Evolutionary conservation across 129 eudicot genomes (phyloP), one percentile per base, ranked within the genome.

Genomic region (Flaveria sonorensis): DNA sequence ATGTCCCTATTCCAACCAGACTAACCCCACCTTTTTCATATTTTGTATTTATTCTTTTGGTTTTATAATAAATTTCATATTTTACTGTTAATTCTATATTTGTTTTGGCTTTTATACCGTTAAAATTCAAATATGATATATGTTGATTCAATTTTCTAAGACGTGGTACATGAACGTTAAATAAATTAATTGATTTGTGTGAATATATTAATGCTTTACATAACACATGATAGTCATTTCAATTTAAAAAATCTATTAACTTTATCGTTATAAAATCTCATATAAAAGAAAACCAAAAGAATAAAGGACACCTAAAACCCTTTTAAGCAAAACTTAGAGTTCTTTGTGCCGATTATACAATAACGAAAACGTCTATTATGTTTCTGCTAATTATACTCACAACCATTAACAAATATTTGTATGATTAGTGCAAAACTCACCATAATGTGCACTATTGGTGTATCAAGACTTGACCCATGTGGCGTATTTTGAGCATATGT

Each of bases 1-100:
- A 68, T 75, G 76, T 81, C 85, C 70, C 76, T 63, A 75, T 81
- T 81, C 56, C 81, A 65, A 30, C 71, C 81, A 81, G 72, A 16
- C 73, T 47, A 36, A 56, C 84, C 84, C 84, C 84, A 81, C 84
- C 72, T 13, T 19, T 57, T 78, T 10, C 45, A 5, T 36, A 57
- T 68, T 77, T 53, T 77, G 76, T 51, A 71, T 71, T 18, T 26
- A 52, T 66, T n/a, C 71, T 66, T 66, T 66, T 66, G 71, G 28
- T n/a, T 66, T 39, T 39, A 8, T 30, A 30, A 63, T n/a, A 15
- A 6, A 30, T 63, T 13, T 63, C 45, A 63, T 6, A 21, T 63
- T 63, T 63, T 63, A 7, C 69, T 15, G 32, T 46, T 63, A 28
- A 62, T 62, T 61, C 8, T 26, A 12, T 1, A 61, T 24, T 26